A percentile compares a stretch with the other conserved stretches of the same genome.
phyloP scores from a whole-genome alignment of 1,284 basidiomycete species.

The Chalciporus sp. region DNA sequence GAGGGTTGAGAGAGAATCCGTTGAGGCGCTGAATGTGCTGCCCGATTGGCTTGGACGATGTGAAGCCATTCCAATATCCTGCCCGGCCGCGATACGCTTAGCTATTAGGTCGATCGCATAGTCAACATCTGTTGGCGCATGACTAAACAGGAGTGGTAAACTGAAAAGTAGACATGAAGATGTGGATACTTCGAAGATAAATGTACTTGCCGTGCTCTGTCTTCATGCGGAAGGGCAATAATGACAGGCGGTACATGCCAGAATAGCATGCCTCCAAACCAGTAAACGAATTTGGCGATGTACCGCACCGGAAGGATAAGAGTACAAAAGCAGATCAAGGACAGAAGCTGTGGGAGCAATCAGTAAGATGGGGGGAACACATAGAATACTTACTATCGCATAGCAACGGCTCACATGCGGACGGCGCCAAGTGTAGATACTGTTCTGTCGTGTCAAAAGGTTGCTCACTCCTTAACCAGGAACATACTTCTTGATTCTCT shows the following conservation, averaged over 20 bases:
- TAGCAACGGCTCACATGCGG: slow-evolving; percentile 52
- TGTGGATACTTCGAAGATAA: neutral
- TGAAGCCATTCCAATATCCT: slow-evolving; percentile 42
- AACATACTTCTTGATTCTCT: slow-evolving; percentile 65
- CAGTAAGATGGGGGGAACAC: neutral
- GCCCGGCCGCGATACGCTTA: slow-evolving; percentile 56
- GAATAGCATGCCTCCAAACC: slow-evolving; percentile 51
- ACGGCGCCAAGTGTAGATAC: slow-evolving; percentile 65
- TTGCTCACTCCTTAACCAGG: neutral
- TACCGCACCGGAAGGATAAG: slow-evolving; percentile 51
- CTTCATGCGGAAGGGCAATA: slow-evolving; percentile 48
- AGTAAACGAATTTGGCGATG: slow-evolving; percentile 49
- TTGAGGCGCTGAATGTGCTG: slow-evolving; percentile 9
- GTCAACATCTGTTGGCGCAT: slow-evolving; percentile 66
- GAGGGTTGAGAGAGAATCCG: slow-evolving; percentile 4
- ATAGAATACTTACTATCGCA: slow-evolving; percentile 41
- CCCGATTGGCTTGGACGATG: slow-evolving; percentile 6
- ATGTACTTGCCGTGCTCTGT: slow-evolving; percentile 46
- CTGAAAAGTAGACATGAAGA: slow-evolving; percentile 30
- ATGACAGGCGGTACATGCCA: slow-evolving; percentile 69
- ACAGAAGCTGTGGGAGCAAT: slow-evolving; percentile 30
- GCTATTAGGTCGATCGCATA: slow-evolving; percentile 70
- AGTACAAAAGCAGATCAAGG: slow-evolving; percentile 40
- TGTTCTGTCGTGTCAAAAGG: slow-evolving; percentile 28
- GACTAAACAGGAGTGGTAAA: slow-evolving; percentile 48